phyloP scores from a whole-genome alignment of 176 grass and related monocot species.

The Thinopyrum elongatum region DNA sequence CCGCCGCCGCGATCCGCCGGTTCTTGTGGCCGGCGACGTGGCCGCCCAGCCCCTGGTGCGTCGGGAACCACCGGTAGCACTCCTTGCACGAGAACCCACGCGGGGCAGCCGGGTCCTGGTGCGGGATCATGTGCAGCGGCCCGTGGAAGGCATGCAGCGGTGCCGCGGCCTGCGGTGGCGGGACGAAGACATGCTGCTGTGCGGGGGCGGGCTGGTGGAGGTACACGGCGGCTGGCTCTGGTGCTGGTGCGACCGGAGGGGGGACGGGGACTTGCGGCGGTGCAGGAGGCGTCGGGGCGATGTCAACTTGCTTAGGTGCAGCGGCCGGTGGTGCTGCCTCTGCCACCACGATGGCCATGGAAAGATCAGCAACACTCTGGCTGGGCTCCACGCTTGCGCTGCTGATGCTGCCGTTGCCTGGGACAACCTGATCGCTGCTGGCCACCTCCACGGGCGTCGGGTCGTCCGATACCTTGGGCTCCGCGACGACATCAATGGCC shows the following conservation, averaged over 20 bases:
- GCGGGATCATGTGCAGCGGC: too few relatives aligned
- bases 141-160: too few relatives aligned
- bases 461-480: background rate
- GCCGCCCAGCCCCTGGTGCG: slow-evolving; percentile 42
- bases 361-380: background rate
- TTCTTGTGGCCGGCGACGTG: slow-evolving; percentile 45
- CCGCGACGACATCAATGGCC: background rate
- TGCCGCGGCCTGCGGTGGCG: too few relatives aligned
- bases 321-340: background rate
- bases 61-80: background rate
- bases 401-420: slow-evolving; percentile 1
- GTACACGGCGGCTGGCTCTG: too few relatives aligned
- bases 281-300: background rate
- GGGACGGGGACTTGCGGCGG: background rate
- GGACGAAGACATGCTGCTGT: too few relatives aligned
- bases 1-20: background rate
- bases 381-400: background rate
- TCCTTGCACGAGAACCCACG: slow-evolving; percentile 15
- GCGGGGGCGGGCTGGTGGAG: too few relatives aligned
- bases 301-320: background rate
- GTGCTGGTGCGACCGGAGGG: background rate
- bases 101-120: too few relatives aligned
- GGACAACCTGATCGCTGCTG: background rate
- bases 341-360: background rate
- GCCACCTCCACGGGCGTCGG: background rate